Percentiles rank a stretch among this genome's conserved stretches.
These are phyloP conservation scores for Thalassiosira hispida DNA, from an alignment of 352 stramenopile species.

Conservation along the genomic window DNA sequence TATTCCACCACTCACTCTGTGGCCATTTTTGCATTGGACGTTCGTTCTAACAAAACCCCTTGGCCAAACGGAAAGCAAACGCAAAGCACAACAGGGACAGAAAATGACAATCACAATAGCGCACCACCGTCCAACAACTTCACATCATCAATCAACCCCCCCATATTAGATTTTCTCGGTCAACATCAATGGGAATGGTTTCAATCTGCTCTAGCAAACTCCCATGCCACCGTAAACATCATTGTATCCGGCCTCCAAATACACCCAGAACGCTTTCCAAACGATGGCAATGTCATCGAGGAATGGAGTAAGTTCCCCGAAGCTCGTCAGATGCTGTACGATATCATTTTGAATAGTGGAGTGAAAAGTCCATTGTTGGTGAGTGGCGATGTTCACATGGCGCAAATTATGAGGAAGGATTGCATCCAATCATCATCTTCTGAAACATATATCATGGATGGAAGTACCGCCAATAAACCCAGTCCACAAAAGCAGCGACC, in stretches of 20 bases:
- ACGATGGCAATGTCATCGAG: constrained; percentile 85
- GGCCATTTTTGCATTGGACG: constrained; percentile 79
- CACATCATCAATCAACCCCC: background rate
- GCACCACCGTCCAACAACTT: background rate
- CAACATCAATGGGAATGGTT: constrained; percentile 81
- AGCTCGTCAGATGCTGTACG: constrained; percentile 87
- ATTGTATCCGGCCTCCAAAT: constrained; percentile 92
- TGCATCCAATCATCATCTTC: constrained; percentile 84
- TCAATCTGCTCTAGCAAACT: constrained; percentile 67
- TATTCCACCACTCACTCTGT: constrained; percentile 62
- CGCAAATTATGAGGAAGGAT: constrained; percentile 91
- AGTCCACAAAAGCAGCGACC: constrained; percentile 27
- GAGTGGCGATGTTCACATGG: constrained; percentile 92
- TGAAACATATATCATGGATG: constrained; percentile 84
- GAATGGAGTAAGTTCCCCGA: constrained; percentile 90
- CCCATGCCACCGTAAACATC: constrained; percentile 91
- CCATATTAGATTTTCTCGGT: constrained; percentile 66
- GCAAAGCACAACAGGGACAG: background rate
- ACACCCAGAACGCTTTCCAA: constrained; percentile 83
- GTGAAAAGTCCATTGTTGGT: constrained; percentile 90
- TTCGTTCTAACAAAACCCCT: constrained; percentile 75
- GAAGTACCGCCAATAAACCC: background rate
- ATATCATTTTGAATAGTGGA: constrained; percentile 87
- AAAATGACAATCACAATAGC: no score
- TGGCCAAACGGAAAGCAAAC: constrained; percentile 56